Percentiles rank a stretch among this genome's conserved stretches.
phyloP scores from a whole-genome alignment of 805 yeast species.

The Pichia rugopelliculosa region DNA sequence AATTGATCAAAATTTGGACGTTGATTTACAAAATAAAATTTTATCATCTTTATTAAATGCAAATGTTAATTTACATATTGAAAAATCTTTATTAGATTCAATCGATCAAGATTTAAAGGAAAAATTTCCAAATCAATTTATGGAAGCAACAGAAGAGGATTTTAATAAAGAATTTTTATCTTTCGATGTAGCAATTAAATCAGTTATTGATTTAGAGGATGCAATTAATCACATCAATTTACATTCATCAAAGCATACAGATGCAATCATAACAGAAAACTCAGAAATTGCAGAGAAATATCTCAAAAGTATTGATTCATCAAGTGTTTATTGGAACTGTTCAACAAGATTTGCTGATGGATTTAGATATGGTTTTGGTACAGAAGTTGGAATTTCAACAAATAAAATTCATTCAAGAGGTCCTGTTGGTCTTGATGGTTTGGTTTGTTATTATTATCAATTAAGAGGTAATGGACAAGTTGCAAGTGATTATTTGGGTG shows the following conservation, averaged over 20 bases:
- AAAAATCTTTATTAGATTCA: constrained; percentile 39
- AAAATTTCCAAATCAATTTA: constrained; percentile 22
- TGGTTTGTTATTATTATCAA: constrained; percentile 92
- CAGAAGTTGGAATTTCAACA: constrained; percentile 97
- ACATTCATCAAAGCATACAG: constrained; percentile 96
- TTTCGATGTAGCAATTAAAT: constrained; percentile 69
- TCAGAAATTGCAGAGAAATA: constrained; percentile 66
- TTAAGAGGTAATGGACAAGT: constrained; percentile 89
- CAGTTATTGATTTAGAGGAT: constrained; percentile 48
- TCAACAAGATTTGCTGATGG: constrained; percentile 98
- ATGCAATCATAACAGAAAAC: constrained; percentile 76
- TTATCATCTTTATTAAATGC: constrained; percentile 41
- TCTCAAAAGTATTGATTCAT: constrained; percentile 80
- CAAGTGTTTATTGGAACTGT: constrained; percentile 97
- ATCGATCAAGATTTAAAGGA: constrained; percentile 15
- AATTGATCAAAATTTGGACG: constrained; percentile 39
- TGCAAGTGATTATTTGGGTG: constrained; percentile 87
- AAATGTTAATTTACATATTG: constrained; percentile 69
- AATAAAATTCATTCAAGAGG: constrained; percentile 98
- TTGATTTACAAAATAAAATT: constrained; percentile 16
- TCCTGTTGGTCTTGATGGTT: constrained; percentile 96
- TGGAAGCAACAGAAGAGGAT: constrained; percentile 54
- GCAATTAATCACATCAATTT: constrained; percentile 84
- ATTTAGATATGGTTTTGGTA: constrained; percentile 95
- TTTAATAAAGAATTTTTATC: constrained; percentile 82